phyloP scores from a whole-genome alignment of 441 rosid species.

The Viola pubescens region DNA sequence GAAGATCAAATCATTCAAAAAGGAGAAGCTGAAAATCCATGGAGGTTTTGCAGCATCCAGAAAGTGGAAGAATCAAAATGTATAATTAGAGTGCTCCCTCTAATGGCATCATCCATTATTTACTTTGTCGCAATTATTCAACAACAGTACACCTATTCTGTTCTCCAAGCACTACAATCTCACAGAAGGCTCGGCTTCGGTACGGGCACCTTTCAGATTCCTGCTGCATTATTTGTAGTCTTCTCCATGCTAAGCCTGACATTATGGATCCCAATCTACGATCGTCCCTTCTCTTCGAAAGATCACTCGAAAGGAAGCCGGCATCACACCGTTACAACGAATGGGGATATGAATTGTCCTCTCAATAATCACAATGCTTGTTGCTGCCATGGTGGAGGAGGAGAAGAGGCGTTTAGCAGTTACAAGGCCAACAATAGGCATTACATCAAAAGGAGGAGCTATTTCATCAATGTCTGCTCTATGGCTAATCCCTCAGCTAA shows the following conservation, averaged over 20 bases:
- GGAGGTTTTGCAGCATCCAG: slow-evolving; percentile 48
- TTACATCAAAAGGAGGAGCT: slow-evolving; percentile 23
- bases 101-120: slow-evolving; percentile 44
- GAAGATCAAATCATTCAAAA: slow-evolving; percentile 21
- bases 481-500: slow-evolving; percentile 43
- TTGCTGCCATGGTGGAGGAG: slow-evolving; percentile 31
- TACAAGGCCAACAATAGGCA: slow-evolving; percentile 28
- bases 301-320: slow-evolving; percentile 26
- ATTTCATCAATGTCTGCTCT: slow-evolving; percentile 35
- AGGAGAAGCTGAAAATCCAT: too few species aligned
- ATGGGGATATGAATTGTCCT: slow-evolving; percentile 34
- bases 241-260: slow-evolving; percentile 35
- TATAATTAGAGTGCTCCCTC: slow-evolving; percentile 35
- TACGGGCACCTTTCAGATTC: slow-evolving; percentile 22
- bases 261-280: slow-evolving; percentile 43
- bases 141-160: slow-evolving; percentile 35
- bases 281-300: slow-evolving; percentile 30
- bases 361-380: slow-evolving; percentile 20
- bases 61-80: slow-evolving; percentile 50
- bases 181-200: slow-evolving; percentile 26
- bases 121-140: slow-evolving; percentile 41
- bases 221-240: slow-evolving; percentile 32
- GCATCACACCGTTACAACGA: slow-evolving; percentile 25
- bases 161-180: slow-evolving; percentile 44
- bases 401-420: slow-evolving; percentile 25